These are phyloP conservation scores for Dendrobium nobile DNA, from an alignment of 106 monocot genomes.

Conservation along the genomic window DNA sequence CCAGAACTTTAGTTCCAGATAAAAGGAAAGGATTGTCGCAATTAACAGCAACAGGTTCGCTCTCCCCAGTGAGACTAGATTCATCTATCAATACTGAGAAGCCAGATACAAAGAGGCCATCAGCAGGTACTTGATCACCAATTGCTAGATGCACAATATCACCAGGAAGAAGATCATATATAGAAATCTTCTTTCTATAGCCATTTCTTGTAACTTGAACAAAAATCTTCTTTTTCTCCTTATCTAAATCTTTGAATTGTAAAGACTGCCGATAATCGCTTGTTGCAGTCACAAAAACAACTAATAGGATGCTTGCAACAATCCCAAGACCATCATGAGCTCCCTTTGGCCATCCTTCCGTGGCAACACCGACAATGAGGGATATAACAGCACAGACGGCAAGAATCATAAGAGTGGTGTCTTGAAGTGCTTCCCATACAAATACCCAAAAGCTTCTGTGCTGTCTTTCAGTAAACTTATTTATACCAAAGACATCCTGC, in stretches of 20 bases:
- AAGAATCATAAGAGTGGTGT: constrained; percentile 14
- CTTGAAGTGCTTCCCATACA: constrained; percentile 26
- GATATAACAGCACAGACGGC: constrained; percentile 11
- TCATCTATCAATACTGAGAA: constrained; percentile 18
- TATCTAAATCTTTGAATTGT: constrained; percentile 25
- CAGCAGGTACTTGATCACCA: constrained; percentile 27
- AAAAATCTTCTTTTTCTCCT: constrained; percentile 25
- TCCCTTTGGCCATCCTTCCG: constrained; percentile 28
- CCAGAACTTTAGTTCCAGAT: constrained; percentile 24
- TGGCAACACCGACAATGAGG: constrained; percentile 12
- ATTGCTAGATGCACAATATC: constrained; percentile 20
- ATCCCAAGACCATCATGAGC: constrained; percentile 24
- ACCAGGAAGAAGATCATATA: constrained; percentile 21
- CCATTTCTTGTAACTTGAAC: constrained; percentile 21
- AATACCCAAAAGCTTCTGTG: constrained; percentile 19
- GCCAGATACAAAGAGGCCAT: constrained; percentile 21
- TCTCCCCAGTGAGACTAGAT: constrained; percentile 21
- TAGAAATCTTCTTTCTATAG: constrained; percentile 17
- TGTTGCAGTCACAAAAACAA: constrained; percentile 22
- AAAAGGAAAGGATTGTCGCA: constrained; percentile 18
- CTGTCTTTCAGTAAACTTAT: constrained; percentile 10
- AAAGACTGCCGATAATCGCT: constrained; percentile 25
- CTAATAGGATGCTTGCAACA: constrained; percentile 13
- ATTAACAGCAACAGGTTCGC: constrained; percentile 16
- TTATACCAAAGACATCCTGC: constrained; percentile 10